phyloP scores from a whole-genome alignment of 163 green algal species.

The Trebouxia gelatinosa region DNA sequence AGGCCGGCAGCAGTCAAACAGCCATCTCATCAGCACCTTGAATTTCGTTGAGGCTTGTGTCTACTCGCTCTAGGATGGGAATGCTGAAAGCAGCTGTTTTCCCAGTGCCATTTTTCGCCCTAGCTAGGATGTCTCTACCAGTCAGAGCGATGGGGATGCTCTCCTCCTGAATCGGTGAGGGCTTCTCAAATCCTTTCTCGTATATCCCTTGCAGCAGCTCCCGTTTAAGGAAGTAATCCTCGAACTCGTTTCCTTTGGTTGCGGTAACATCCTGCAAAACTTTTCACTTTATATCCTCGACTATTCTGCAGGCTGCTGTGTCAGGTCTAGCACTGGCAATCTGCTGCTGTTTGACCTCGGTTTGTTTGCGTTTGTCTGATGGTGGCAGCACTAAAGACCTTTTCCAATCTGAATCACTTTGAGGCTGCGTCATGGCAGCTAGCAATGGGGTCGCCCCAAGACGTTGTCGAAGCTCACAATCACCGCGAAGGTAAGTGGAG shows the following conservation, averaged over 20 bases:
- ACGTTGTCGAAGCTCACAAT: no score
- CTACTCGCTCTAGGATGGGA: slow-evolving; percentile 93
- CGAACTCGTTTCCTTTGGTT: slow-evolving; percentile 98
- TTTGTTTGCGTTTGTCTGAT: slow-evolving; percentile 83
- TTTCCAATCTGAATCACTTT: slow-evolving; percentile 52
- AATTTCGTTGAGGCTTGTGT: slow-evolving; percentile 84
- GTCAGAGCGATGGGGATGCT: slow-evolving; percentile 97
- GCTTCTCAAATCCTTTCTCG: slow-evolving; percentile 98
- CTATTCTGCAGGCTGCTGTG: no score
- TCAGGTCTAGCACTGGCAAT: no score
- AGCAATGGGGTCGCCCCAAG: no score
- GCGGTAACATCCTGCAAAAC: slow-evolving; percentile 92
- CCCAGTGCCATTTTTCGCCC: slow-evolving; percentile 99
- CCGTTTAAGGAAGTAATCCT: slow-evolving; percentile 95
- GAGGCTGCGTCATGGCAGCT: slow-evolving; percentile 29
- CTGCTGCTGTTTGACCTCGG: no score
- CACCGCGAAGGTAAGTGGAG: no score
- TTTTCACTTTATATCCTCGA: no score
- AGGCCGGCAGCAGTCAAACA: neutral
- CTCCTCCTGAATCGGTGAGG: slow-evolving; percentile 95
- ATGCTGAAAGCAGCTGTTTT: slow-evolving; percentile 99
- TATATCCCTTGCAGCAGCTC: slow-evolving; percentile 99
- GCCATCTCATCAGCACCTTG: slow-evolving; percentile 68
- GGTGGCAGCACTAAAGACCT: slow-evolving; percentile 53
- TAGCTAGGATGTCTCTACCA: slow-evolving; percentile 96